Conservation (phyloP, 768 basidiomycete species). For the Mycena kentingensis region DNA sequence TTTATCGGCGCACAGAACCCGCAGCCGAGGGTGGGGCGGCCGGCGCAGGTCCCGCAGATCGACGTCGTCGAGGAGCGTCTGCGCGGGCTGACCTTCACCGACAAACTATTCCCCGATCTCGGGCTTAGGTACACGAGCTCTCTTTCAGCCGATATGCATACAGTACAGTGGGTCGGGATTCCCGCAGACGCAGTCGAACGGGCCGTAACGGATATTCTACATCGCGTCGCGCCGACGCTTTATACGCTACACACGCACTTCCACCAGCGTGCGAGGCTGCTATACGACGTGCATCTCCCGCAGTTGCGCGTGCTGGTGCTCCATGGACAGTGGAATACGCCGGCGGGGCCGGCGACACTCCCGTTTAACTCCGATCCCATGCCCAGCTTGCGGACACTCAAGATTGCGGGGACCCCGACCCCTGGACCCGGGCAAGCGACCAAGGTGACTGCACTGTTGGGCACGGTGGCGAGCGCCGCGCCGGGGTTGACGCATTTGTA, state of each 20-base stretch:
- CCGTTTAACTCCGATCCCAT: constrained; percentile 5
- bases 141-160: background rate
- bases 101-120: constrained; percentile 16
- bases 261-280: constrained; percentile 5
- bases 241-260: constrained; percentile 16
- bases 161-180: constrained; percentile 2
- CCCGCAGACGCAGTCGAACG: constrained; percentile 5
- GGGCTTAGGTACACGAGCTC: constrained; percentile 4
- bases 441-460: constrained; percentile 10
- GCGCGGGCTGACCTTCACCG: constrained; percentile 12
- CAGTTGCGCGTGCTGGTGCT: constrained; percentile 11
- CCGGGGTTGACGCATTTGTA: constrained; percentile 11
- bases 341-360: no score
- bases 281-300: constrained; percentile 10
- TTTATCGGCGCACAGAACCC: constrained; percentile 15
- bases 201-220: constrained; percentile 10
- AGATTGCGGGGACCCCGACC: constrained; percentile 6
- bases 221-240: constrained; percentile 6
- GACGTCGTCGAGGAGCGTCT: constrained; percentile 15
- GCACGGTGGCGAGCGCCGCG: constrained; percentile 10
- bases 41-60: background rate
- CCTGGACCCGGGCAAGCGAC: constrained; percentile 6
- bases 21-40: background rate
- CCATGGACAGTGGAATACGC: no score
- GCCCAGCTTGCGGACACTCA: constrained; percentile 12